Conservation (phyloP, 257 asterid species). For the Rauvolfia tetraphylla region DNA sequence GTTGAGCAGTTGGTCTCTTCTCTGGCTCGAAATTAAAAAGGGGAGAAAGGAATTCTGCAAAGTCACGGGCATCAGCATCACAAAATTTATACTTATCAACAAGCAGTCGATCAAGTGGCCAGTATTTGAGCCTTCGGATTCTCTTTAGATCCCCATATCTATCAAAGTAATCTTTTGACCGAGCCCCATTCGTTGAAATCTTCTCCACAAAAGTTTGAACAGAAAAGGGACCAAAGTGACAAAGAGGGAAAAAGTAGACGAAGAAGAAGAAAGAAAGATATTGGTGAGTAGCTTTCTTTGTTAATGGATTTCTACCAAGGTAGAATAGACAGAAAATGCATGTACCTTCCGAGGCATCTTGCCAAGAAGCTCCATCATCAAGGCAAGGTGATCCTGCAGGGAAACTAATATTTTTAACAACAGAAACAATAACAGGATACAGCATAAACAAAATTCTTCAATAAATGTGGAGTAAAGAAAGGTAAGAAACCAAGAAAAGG, state of each 20-base stretch:
- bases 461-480: not conserved
- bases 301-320: constrained; percentile 18
- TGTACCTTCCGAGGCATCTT: constrained; percentile 91
- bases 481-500: not conserved
- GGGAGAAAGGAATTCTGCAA: constrained; percentile 67
- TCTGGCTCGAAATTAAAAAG: constrained; percentile 86
- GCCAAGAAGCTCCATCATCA: constrained; percentile 98
- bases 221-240: not conserved
- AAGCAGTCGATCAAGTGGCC: constrained; percentile 65
- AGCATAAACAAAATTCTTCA: constrained; percentile 1
- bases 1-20: constrained; percentile 85
- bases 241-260: not conserved
- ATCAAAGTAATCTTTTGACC: constrained; percentile 85
- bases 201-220: constrained; percentile 24
- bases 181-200: constrained; percentile 78
- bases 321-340: not conserved
- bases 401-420: constrained; percentile 13
- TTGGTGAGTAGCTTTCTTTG: not conserved
- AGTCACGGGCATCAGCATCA: constrained; percentile 60
- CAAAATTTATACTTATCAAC: constrained; percentile 65
- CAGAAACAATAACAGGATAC: constrained; percentile 11
- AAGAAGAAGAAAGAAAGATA: not conserved
- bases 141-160: constrained; percentile 93
- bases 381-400: constrained; percentile 90
- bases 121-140: constrained; percentile 77